Evolutionary conservation across 768 basidiomycete species (phyloP).

Genomic region (Lentinula aciculospora): DNA sequence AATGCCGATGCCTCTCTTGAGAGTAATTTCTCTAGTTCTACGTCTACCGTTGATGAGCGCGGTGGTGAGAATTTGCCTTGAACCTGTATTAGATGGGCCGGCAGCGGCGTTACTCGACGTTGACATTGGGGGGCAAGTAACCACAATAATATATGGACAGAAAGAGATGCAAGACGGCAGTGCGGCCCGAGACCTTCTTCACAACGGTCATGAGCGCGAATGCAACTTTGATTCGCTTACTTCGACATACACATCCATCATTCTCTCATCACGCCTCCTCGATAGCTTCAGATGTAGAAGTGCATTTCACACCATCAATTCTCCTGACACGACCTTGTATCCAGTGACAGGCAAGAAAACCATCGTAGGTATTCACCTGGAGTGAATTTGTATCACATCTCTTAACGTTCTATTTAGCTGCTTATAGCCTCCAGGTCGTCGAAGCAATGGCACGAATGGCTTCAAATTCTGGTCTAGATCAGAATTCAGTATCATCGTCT

Average conservation of each 20-base stretch:
- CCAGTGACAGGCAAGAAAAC: not conserved
- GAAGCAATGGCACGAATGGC: not conserved
- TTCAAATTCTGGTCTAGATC: not conserved
- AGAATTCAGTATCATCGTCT: slow-evolving; percentile 24
- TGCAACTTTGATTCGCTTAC: not conserved
- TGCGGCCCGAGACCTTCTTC: not conserved
- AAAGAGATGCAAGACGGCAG: no score
- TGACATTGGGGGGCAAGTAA: slow-evolving; percentile 8
- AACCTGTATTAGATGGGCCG: not conserved
- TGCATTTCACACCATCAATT: not conserved
- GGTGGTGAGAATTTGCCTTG: slow-evolving; percentile 10
- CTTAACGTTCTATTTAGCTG: not conserved
- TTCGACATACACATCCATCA: not conserved
- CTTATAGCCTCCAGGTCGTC: not conserved
- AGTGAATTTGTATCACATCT: not conserved
- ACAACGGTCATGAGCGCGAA: not conserved
- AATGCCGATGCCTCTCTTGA: slow-evolving; percentile 79
- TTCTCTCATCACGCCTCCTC: not conserved
- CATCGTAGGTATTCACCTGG: not conserved
- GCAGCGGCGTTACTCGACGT: slow-evolving; percentile 15
- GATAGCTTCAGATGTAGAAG: not conserved
- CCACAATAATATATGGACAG: not conserved
- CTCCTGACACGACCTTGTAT: not conserved
- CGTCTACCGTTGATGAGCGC: slow-evolving; percentile 27
- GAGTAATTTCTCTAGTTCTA: slow-evolving; percentile 75